Evolutionary conservation across 306 rosid species (phyloP).

Genomic region (Sicyos edulis): DNA sequence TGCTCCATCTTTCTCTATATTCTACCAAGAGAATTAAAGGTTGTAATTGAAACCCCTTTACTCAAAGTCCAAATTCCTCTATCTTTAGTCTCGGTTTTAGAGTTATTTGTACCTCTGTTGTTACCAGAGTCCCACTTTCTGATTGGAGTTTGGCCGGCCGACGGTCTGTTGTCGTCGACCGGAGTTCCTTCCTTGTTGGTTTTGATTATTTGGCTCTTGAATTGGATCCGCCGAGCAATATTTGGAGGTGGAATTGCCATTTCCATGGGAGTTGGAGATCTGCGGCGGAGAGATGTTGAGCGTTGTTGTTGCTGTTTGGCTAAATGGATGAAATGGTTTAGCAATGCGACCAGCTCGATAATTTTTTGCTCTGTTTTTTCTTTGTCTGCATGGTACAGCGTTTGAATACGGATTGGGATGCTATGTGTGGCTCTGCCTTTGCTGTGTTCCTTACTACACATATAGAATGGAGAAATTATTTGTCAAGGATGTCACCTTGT

Average conservation of each 20-base stretch:
- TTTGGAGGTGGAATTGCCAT: slow-evolving; percentile 34
- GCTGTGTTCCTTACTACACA: slow-evolving; percentile 49
- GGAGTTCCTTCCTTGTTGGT: slow-evolving; percentile 35
- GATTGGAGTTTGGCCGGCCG: background rate
- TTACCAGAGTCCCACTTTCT: slow-evolving; percentile 33
- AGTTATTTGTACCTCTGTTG: slow-evolving; percentile 53
- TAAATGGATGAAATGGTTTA: slow-evolving; percentile 53
- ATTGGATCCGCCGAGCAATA: slow-evolving; percentile 17
- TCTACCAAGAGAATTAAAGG: slow-evolving; percentile 52
- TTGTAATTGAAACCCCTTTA: slow-evolving; percentile 33
- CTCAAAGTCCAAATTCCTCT: slow-evolving; percentile 29
- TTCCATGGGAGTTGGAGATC: slow-evolving; percentile 57
- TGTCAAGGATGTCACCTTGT: background rate
- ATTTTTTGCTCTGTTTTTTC: slow-evolving; percentile 58
- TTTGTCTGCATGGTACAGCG: slow-evolving; percentile 75
- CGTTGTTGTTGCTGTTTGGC: slow-evolving; percentile 50
- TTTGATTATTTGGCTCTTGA: slow-evolving; percentile 27
- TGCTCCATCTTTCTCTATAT: background rate
- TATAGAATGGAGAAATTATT: slow-evolving; percentile 10
- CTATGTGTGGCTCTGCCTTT: slow-evolving; percentile 33
- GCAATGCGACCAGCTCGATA: slow-evolving; percentile 62
- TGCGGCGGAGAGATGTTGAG: slow-evolving; percentile 35
- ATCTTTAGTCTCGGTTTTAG: slow-evolving; percentile 35
- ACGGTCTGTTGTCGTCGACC: slow-evolving; percentile 16
- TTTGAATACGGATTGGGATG: slow-evolving; percentile 60